Conservation (phyloP, 2,329 filamentous ascomycete genomes). For the Apiospora malaysiana region DNA sequence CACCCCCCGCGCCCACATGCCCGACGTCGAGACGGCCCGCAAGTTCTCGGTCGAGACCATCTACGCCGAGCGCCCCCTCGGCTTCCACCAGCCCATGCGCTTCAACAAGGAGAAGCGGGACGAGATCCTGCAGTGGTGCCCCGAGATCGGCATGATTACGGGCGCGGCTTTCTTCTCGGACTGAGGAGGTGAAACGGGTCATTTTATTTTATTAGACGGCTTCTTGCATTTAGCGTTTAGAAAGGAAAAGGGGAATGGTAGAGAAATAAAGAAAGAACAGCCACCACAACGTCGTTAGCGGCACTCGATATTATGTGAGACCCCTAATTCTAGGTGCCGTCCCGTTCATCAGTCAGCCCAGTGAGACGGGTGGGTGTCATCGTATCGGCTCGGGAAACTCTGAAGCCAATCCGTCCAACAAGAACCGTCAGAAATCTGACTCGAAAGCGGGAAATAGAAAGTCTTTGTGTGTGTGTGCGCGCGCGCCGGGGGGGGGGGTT, state of each 20-base stretch:
- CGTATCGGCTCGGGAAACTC: background rate
- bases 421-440: background rate
- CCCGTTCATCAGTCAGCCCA: too few relatives aligned
- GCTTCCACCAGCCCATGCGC: conserved; percentile 36
- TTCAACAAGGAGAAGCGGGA: conserved; percentile 33
- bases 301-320: background rate
- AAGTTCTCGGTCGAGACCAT: conserved; percentile 39
- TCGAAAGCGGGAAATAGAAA: background rate
- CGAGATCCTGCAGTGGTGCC: conserved; percentile 38
- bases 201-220: background rate
- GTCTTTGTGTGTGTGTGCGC: background rate
- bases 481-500: too few relatives aligned
- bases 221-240: conserved; percentile 7
- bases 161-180: conserved; percentile 21
- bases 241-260: background rate
- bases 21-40: conserved; percentile 33
- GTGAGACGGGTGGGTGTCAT: background rate
- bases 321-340: background rate
- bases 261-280: background rate
- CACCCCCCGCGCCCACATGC: conserved; percentile 33
- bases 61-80: conserved; percentile 37
- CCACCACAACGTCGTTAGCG: background rate
- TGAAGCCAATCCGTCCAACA: conserved; percentile 11
- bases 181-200: background rate
- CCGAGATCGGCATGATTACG: conserved; percentile 36